phyloP scores from a whole-genome alignment of 495 filamentous ascomycete species.

The Hypomontagnella submonticulosa region DNA sequence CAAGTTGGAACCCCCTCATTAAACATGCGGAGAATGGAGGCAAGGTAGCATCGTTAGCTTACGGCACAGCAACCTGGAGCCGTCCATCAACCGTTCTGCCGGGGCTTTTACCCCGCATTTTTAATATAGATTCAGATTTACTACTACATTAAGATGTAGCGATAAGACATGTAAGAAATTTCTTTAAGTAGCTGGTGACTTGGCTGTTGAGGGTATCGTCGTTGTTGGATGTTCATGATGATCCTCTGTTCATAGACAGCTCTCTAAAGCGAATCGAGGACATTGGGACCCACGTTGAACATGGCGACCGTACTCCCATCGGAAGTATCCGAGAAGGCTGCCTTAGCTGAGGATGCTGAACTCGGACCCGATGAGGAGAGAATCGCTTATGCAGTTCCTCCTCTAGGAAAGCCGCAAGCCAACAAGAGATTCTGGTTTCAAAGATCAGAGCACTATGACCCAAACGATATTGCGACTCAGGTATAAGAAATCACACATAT shows the following conservation, averaged over 20 bases:
- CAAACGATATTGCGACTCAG: conserved; percentile 68
- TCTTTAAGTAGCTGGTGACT: too few relatives aligned
- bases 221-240: not conserved
- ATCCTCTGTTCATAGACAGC: not conserved
- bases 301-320: conserved; percentile 43
- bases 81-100: conserved; percentile 27
- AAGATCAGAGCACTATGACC: conserved; percentile 53
- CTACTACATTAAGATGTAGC: conserved; percentile 1
- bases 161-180: not conserved
- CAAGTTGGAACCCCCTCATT: conserved; percentile 4
- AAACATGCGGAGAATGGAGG: too few relatives aligned
- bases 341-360: conserved; percentile 26
- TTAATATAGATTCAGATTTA: conserved; percentile 10
- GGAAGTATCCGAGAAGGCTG: conserved; percentile 22
- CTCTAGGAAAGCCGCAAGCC: conserved; percentile 49
- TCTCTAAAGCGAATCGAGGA: not conserved
- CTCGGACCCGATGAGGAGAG: conserved; percentile 29
- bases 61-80: conserved; percentile 11
- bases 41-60: not conserved
- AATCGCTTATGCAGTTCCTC: conserved; percentile 41
- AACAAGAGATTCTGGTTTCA: conserved; percentile 60
- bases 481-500: conserved; percentile 13
- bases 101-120: conserved; percentile 39
- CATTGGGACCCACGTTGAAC: not conserved
- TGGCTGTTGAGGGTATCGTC: not conserved